A percentile compares a stretch with the other conserved stretches of the same genome.
phyloP scores from a whole-genome alignment of 2,329 filamentous ascomycete species.

The Pseudomassariella vexata region DNA sequence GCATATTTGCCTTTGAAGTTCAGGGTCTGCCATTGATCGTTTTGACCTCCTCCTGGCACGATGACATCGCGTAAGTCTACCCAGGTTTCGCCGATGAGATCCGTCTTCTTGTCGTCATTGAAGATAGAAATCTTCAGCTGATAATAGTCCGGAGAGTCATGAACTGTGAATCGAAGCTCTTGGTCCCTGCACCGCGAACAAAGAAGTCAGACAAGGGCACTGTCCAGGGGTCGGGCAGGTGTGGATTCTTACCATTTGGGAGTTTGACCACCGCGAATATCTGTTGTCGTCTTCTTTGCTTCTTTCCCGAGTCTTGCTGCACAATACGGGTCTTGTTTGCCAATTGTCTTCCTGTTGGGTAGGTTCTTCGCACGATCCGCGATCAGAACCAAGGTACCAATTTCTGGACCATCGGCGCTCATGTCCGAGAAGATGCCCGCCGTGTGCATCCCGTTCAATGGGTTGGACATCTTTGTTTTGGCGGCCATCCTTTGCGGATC shows the following conservation, averaged over 20 bases:
- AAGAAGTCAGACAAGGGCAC: constrained; percentile 10
- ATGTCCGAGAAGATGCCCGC: constrained; percentile 93
- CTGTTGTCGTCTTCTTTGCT: constrained; percentile 93
- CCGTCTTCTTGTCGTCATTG: constrained; percentile 97
- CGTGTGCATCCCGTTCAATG: constrained; percentile 66
- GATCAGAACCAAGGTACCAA: constrained; percentile 87
- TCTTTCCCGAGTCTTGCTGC: constrained; percentile 91
- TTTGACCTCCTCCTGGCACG: constrained; percentile 82
- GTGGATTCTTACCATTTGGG: constrained; percentile 76
- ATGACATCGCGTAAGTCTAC: constrained; percentile 78
- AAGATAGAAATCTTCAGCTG: constrained; percentile 94
- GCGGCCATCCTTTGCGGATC: constrained; percentile 33
- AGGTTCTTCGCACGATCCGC: constrained; percentile 95
- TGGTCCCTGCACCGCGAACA: constrained; percentile 70
- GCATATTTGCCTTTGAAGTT: constrained; percentile 92
- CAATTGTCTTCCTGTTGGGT: constrained; percentile 93
- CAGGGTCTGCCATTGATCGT: constrained; percentile 84
- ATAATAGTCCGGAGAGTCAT: constrained; percentile 94
- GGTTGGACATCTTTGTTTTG: constrained; percentile 46
- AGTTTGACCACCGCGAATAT: constrained; percentile 90
- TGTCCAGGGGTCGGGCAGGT: neutral
- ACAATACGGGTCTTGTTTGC: constrained; percentile 97
- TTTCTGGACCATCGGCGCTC: constrained; percentile 85
- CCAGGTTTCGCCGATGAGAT: constrained; percentile 92
- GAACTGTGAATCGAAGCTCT: constrained; percentile 90